Percentiles rank a stretch among this genome's conserved stretches.
Conservation (phyloP, 768 basidiomycete species). For the Dictyophora rubrovolvata region DNA sequence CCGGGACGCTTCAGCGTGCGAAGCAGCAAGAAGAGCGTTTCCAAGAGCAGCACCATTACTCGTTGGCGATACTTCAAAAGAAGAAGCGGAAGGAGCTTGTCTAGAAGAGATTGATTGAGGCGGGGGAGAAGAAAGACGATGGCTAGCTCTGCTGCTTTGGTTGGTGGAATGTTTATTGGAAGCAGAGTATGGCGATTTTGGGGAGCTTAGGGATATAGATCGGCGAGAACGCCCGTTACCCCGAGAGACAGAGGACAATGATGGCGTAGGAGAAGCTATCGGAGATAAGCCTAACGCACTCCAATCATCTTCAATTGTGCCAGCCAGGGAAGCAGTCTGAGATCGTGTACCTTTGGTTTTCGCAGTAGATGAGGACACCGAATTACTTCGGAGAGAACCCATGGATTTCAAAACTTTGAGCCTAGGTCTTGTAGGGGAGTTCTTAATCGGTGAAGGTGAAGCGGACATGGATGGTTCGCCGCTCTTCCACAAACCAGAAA, state of each 20-base stretch:
- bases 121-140: slow-evolving; percentile 1
- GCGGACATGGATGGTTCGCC: slow-evolving; percentile 17
- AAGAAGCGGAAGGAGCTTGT: not conserved
- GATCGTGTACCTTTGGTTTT: slow-evolving; percentile 19
- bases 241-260: slow-evolving; percentile 30
- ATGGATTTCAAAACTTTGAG: slow-evolving; percentile 72
- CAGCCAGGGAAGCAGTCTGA: slow-evolving; percentile 32
- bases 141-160: not conserved
- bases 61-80: slow-evolving; percentile 19
- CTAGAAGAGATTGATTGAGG: not conserved
- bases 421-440: slow-evolving; percentile 36
- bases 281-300: not conserved
- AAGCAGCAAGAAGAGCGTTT: slow-evolving; percentile 85
- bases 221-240: slow-evolving; percentile 41
- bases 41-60: slow-evolving; percentile 66
- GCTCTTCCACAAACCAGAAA: slow-evolving; percentile 46
- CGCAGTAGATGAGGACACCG: slow-evolving; percentile 30
- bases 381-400: slow-evolving; percentile 55
- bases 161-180: not conserved
- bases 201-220: slow-evolving; percentile 54
- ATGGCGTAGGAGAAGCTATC: slow-evolving; percentile 9
- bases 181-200: slow-evolving; percentile 13
- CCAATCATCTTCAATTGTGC: slow-evolving; percentile 26
- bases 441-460: slow-evolving; percentile 3
- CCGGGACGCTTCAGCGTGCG: slow-evolving; percentile 87